Evolutionary conservation across 371 early-diverging fungal species (phyloP), one percentile per base, ranked within the genome.

Genomic region (Amoeboaphelidium protococcarum): DNA sequence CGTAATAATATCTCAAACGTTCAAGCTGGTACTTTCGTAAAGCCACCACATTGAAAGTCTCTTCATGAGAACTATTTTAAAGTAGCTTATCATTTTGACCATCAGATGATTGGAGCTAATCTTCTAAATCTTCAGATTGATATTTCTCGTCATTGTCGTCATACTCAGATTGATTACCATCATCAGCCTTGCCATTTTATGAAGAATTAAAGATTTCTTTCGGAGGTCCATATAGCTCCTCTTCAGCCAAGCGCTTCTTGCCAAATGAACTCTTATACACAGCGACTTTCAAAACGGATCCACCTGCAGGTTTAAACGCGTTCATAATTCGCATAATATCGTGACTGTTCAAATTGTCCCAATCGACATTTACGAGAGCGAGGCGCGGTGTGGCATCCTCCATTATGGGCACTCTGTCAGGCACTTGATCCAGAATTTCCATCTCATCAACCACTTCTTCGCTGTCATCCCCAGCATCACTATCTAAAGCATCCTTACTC

Each of bases 231-330:
- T 83, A 66, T 1, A 58, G 53, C 41, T 67, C 73, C 63, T 82
- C 81, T 26, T 55, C 48, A 43, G 65, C 77, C 54, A 97, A 51
- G 25, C 83, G 71, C 56, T 89, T 81, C 51, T 82, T 83, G 51
- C 98, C 98, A 58, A 94, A 91, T 52, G 89, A 84, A 2, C 92
- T 91, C 26, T 86, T 82, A 55, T 88, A 95, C 22, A 97, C 77
- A 13, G 63, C 62, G 23, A 95, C 86, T 0, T 74, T 68, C 2
- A 71, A 54, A 27, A 97, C 71, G 10, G 68, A 59, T 4, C 81
- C 81, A 26, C 65, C 63, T 27, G 71, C 67, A 0, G 87, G 82
- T 51, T 77, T 82, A 63, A 94, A 86, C 13, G 70, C 78, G 41
- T 71, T 71, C 54, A 94, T 74, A 0, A 86, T 80, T 46, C 82